Evolutionary conservation across 352 stramenopile species (phyloP).

Genomic region (Phytophthora hibernalis): DNA sequence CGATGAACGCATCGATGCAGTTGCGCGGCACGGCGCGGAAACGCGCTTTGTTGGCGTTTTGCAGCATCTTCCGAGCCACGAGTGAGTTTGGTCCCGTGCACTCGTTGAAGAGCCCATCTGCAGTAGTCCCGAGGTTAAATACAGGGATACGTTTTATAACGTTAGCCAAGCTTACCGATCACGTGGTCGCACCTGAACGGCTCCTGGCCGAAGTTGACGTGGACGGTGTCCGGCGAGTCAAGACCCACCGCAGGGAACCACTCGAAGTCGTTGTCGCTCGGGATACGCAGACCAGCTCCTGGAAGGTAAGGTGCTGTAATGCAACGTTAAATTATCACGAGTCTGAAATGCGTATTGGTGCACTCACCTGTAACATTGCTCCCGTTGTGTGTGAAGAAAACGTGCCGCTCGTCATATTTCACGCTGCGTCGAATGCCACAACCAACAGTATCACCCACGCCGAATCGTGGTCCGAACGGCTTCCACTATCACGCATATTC

Average conservation of each 20-base stretch:
- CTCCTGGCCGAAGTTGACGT: constrained; percentile 83
- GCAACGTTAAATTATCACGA: constrained; percentile 14
- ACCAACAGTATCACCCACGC: constrained; percentile 66
- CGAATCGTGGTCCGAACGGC: constrained; percentile 60
- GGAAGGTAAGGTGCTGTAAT: constrained; percentile 25
- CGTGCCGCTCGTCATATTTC: constrained; percentile 34
- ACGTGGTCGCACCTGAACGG: constrained; percentile 59
- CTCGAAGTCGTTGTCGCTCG: constrained; percentile 27
- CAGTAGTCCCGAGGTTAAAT: too few species aligned
- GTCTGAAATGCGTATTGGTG: not conserved
- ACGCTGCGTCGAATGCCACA: constrained; percentile 62
- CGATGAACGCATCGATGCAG: too few species aligned
- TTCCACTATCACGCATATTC: constrained; percentile 41
- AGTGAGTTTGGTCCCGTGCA: too few species aligned
- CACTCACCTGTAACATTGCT: constrained; percentile 50
- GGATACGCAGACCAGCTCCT: constrained; percentile 26
- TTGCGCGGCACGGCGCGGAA: too few species aligned
- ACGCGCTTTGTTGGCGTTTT: too few species aligned
- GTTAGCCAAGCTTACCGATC: constrained; percentile 30
- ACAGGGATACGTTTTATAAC: too few species aligned
- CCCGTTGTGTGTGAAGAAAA: constrained; percentile 82
- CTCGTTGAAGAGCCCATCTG: too few species aligned
- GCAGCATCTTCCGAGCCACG: too few species aligned
- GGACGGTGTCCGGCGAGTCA: constrained; percentile 69
- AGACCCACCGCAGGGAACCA: constrained; percentile 85